Conservation (phyloP, 139 green algal species). For the Edaphochlamys debaryana region DNA sequence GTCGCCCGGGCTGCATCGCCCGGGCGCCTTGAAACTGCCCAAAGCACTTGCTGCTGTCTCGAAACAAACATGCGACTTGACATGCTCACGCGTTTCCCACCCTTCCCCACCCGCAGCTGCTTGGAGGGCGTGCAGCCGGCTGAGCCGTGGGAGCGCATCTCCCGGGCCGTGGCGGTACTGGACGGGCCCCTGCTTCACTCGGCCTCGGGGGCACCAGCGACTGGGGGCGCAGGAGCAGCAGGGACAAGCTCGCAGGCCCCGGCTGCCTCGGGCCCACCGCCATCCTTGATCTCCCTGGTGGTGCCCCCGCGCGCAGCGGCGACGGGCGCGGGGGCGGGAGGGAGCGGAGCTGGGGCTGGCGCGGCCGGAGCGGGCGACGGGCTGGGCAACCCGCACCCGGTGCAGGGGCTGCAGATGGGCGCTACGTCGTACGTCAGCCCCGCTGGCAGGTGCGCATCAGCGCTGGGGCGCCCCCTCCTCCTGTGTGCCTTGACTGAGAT, state of each 20-base stretch:
- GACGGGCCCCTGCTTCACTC: conserved; percentile 41
- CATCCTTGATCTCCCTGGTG: conserved; percentile 11
- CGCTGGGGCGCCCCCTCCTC: not conserved
- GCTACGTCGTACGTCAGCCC: conserved; percentile 21
- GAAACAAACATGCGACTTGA: too few relatives aligned
- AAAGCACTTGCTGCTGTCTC: too few relatives aligned
- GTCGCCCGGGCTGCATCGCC: too few relatives aligned
- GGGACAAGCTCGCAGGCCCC: too few relatives aligned
- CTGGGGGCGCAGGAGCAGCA: too few relatives aligned
- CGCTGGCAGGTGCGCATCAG: conserved; percentile 14
- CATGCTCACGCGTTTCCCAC: too few relatives aligned
- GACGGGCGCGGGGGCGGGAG: not conserved
- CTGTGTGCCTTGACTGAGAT: not conserved
- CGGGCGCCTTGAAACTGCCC: too few relatives aligned
- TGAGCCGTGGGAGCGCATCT: not conserved
- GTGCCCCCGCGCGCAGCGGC: conserved; percentile 1
- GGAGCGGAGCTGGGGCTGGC: too few relatives aligned
- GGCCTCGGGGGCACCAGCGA: not conserved
- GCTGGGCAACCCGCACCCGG: conserved; percentile 25
- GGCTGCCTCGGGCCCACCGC: too few relatives aligned
- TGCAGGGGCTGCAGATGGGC: conserved; percentile 46
- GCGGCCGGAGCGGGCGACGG: not conserved
- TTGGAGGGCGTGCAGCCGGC: not conserved
- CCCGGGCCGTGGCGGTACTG: conserved; percentile 33
- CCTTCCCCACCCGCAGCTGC: not conserved